phyloP scores from a whole-genome alignment of 2,329 filamentous ascomycete species.

The Colletotrichum karsti region DNA sequence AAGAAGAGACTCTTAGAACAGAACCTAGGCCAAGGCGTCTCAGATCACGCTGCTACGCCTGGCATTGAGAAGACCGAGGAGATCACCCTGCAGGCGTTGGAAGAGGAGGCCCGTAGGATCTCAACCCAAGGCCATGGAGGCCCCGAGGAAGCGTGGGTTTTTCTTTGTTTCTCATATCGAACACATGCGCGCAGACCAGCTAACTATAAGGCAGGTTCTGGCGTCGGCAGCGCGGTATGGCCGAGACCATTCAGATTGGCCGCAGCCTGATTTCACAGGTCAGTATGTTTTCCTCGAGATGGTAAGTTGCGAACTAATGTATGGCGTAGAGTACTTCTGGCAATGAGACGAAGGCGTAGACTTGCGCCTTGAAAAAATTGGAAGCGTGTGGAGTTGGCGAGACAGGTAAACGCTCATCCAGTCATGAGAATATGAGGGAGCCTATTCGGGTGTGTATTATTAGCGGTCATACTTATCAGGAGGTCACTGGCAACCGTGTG shows the following conservation, averaged over 20 bases:
- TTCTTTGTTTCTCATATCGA: neutral
- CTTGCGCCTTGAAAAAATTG: neutral
- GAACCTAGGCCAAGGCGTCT: conserved; percentile 67
- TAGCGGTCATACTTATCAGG: neutral
- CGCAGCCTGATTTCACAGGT: conserved; percentile 62
- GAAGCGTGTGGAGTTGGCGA: neutral
- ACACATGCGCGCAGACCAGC: neutral
- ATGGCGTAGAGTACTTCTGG: conserved; percentile 12
- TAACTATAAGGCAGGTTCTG: conserved; percentile 59
- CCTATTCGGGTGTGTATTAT: neutral
- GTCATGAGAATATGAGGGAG: conserved; percentile 2
- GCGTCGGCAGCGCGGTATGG: conserved; percentile 66
- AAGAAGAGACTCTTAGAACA: conserved; percentile 83
- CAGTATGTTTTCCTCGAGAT: conserved; percentile 2
- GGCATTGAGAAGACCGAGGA: conserved; percentile 63
- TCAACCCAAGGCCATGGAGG: conserved; percentile 58
- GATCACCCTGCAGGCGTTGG: conserved; percentile 71
- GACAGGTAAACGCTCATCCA: neutral
- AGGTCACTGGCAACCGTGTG: neutral
- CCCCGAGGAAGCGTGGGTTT: conserved; percentile 59
- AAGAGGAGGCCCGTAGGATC: conserved; percentile 67
- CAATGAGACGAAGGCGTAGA: conserved; percentile 21
- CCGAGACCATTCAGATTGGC: conserved; percentile 66
- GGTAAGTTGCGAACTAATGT: neutral
- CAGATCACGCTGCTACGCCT: conserved; percentile 55